These are phyloP conservation scores for Ceratocystis colombiana DNA, from an alignment of 2,329 filamentous ascomycete genomes.

Conservation along the genomic window DNA sequence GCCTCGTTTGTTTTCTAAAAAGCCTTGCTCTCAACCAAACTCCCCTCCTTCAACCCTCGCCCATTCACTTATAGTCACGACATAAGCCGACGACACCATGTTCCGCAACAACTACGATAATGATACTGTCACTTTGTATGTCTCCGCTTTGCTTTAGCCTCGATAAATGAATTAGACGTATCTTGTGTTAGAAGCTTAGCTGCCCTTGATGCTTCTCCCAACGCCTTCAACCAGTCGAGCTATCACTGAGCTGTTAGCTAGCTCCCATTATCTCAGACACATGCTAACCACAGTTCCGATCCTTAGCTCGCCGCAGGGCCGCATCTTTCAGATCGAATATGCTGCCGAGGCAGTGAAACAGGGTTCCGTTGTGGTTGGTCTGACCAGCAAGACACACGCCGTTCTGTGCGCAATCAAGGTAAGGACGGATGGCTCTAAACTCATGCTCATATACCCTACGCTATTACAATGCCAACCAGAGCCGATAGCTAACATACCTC, in stretches of 20 bases:
- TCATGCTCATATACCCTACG: too few species aligned
- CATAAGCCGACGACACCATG: constrained; percentile 49
- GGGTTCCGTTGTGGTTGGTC: constrained; percentile 91
- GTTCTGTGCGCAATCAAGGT: constrained; percentile 97
- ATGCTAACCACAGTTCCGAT: constrained; percentile 26
- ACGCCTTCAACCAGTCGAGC: not conserved
- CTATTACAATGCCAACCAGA: not conserved
- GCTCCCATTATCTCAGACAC: not conserved
- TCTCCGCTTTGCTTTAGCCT: constrained; percentile 27
- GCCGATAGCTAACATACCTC: constrained; percentile 13
- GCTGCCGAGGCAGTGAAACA: constrained; percentile 98
- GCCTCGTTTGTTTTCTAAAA: not conserved
- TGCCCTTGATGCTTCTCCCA: not conserved
- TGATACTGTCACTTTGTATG: constrained; percentile 98
- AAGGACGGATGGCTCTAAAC: constrained; percentile 25
- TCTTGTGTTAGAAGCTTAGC: not conserved
- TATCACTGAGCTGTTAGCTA: not conserved
- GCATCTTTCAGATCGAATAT: constrained; percentile 99
- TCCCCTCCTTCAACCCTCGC: constrained; percentile 5
- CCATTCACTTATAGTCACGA: not conserved
- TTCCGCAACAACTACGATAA: constrained; percentile 99
- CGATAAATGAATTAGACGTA: not conserved
- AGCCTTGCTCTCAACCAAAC: constrained; percentile 14
- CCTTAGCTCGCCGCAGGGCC: constrained; percentile 85
- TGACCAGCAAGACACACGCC: constrained; percentile 95